Evolutionary conservation across 2,329 filamentous ascomycete genomes (phyloP), one percentile per base, ranked within the genome.

Genomic region (Clarireedia hainanense): DNA sequence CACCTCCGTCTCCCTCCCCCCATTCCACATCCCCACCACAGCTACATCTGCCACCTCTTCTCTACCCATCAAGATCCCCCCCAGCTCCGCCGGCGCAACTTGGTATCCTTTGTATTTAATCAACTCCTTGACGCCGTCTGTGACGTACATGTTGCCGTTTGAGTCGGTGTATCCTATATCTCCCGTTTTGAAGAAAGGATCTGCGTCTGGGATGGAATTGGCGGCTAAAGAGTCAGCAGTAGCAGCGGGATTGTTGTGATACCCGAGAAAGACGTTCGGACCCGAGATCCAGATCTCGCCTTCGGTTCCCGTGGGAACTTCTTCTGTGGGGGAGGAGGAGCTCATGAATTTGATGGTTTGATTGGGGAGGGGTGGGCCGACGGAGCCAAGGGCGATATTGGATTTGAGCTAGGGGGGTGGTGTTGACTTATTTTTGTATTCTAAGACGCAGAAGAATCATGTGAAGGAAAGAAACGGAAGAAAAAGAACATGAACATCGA

Each of bases 131-230:
- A 89, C 76, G 7, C 91, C 85, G 67, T 95, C 91, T 1, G 90
- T 94, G 68, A 95, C 91, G 74, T 84, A 95, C 65, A 94, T 86
- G 65, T 94, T 88, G 47, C 87, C 87, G 50, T 86, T 76, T 49
- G 78, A 73, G 67, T 95, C 88, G 63, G 86, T 80, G 61, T 86
- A 84, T 5, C 88, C 88, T 40, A 95, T 83, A 65, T 96, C 90
- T 2, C 91, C 91, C 0, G 91, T 95, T 47, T 59, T 59, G 52
- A 94, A 95, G 75, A 84, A 95, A 0, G 27, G 20, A 9, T 24
- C 6, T 24, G 15, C 17, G 5, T 27, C 9, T 1, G 88, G 88
- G 0, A 74, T 62, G 3, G 85, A 85, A 60, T 91, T 83, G 0
- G 84, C 82, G 4, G 40, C 10, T 6, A 43, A 5, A 34, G 26